Conservation (phyloP, 176 grass and related monocot genomes). For the Triticum dicoccoides region DNA sequence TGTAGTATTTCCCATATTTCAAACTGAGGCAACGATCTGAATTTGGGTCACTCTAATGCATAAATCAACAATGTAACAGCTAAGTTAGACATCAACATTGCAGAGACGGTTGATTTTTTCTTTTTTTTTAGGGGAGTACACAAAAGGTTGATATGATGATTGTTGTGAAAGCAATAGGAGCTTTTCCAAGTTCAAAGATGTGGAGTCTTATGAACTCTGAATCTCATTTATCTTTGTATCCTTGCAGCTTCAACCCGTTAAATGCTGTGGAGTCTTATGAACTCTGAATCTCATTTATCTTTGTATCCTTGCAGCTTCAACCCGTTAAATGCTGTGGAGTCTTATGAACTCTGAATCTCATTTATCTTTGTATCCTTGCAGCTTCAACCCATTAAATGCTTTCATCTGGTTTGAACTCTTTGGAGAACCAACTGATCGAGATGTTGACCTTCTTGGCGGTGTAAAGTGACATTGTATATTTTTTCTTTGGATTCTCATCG, state of each 20-base stretch:
- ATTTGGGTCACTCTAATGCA: neutral
- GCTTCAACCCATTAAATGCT: slow-evolving; percentile 77
- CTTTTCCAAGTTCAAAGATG: neutral
- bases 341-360: neutral
- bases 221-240: neutral
- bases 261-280: slow-evolving; percentile 16
- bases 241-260: slow-evolving; percentile 77
- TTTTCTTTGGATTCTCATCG: slow-evolving; percentile 14
- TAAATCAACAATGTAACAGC: neutral
- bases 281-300: neutral
- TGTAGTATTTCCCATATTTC: neutral
- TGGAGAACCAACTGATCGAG: slow-evolving; percentile 80
- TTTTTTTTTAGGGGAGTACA: no score
- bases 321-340: slow-evolving; percentile 44
- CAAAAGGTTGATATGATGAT: no score
- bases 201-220: neutral
- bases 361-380: slow-evolving; percentile 37
- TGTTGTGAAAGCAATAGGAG: neutral
- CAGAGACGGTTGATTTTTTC: neutral
- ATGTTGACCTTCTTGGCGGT: slow-evolving; percentile 82
- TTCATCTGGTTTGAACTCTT: slow-evolving; percentile 94
- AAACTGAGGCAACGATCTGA: neutral
- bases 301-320: slow-evolving; percentile 63
- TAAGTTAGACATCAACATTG: neutral
- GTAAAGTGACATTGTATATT: slow-evolving; percentile 51